Evolutionary conservation across 2,329 filamentous ascomycete species (phyloP), one percentile per base, ranked within the genome.

Genomic region (Corinectria fuckeliana): DNA sequence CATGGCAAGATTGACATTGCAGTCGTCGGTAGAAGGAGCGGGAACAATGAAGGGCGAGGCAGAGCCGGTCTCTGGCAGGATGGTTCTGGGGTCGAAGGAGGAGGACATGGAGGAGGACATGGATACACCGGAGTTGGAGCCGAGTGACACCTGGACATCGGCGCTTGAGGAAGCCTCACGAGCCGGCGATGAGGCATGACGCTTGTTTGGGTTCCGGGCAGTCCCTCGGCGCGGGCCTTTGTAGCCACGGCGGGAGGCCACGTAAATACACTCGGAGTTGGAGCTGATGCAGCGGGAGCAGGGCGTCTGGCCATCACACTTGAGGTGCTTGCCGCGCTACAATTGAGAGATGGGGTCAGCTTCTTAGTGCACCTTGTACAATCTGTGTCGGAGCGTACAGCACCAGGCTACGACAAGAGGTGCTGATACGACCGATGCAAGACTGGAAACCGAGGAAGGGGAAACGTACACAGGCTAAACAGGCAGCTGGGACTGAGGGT

Each of bases 211-310:
- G 66, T 80, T 84, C 58, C 74, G 74, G 6, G 74, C 65, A n/a
- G 71, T 64, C 16, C 69, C 74, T 77, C 76, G 63, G 63, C 76
- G 66, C 63, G 75, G 71, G 13, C 89, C 88, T 75, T 90, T 91
- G 78, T 91, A 91, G 26, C 91, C 91, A 61, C 91, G 85, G 41
- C 90, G 87, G 36, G 90, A 92, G 42, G 89, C 87, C 48, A 91
- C 85, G 72, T 92, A 93, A 69, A 87, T 77, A 74, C 91, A 94
- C 47, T 88, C 81, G 16, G 81, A 77, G 56, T 83, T 82, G 47
- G 83, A 82, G 50, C 79, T 75, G 20, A 77, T 77, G 74, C 91
- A 93, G 53, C 91, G 86, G 45, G 84, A 82, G 75, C 91, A 93
- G 11, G 91, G 90, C 28, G 77, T 87, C 34, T 80, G 76, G 25